These are phyloP conservation scores for Solanum pinnatisectum DNA, from an alignment of 257 asterid genomes.

Conservation along the genomic window DNA sequence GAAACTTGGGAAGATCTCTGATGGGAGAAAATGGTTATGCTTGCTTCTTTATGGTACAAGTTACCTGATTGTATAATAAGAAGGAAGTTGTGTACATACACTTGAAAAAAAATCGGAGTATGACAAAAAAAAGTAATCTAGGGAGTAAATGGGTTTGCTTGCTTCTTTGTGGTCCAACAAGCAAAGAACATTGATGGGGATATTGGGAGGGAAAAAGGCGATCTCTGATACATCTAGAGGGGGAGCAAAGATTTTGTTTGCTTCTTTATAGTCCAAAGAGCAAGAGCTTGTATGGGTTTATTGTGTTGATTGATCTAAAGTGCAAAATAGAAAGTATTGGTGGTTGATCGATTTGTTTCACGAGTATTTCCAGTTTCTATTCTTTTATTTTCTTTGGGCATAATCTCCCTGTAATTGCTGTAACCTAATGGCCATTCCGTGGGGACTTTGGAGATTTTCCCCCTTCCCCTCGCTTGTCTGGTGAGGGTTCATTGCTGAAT, in stretches of 20 bases:
- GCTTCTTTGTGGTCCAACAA: neutral
- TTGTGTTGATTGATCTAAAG: neutral
- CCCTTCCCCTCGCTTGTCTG: neutral
- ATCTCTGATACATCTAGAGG: neutral
- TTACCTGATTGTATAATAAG: neutral
- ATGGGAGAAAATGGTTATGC: neutral
- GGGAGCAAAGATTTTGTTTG: neutral
- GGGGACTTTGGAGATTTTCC: neutral
- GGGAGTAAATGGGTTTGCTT: neutral
- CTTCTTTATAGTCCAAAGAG: neutral
- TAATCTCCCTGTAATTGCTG: neutral
- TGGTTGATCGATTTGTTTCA: neutral
- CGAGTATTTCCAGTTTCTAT: neutral
- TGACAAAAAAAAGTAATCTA: neutral
- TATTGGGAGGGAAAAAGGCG: neutral
- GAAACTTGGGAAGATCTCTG: neutral
- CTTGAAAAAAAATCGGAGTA: neutral
- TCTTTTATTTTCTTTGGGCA: neutral
- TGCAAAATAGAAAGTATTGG: neutral
- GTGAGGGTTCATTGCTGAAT: neutral
- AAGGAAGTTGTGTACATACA: neutral
- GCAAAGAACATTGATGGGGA: neutral
- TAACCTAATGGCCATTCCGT: neutral
- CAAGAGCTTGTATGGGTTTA: neutral
- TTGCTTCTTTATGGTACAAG: neutral